Evolutionary conservation across 2,329 filamentous ascomycete species (phyloP), one percentile per base, ranked within the genome.

Genomic region (Fusarium begoniae): DNA sequence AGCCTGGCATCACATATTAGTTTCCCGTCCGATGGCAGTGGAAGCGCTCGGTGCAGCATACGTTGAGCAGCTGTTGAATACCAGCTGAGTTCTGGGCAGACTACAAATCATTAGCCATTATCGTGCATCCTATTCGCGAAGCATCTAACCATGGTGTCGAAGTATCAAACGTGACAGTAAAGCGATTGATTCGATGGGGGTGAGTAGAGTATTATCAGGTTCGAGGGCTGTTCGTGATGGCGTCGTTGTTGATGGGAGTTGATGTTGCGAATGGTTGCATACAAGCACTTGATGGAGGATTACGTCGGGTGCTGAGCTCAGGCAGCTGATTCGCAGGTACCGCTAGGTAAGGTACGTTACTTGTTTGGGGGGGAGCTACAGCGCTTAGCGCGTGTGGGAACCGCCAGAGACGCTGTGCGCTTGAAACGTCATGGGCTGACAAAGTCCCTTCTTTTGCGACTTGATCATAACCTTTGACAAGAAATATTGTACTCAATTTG

Each of bases 61-160:
- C 96, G 86, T 98, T 96, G 86, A 99, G 94, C 81, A 99, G 92
- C 82, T 96, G 98, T 87, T 98, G 96, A 83, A 99, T 99, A 85
- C 96, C 96, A 81, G 94, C 92, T 77, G 96, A 98, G 88, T 98
- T 98, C 87, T 98, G 96, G 82, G 96, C 96, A 83, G 96, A 96
- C 96, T 98, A 81, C 38, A 73, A 59, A 74, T 67, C 55, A 69
- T 79, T 73, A 80, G 78, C 75, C 67, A 75, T 78, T 62, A 60
- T 64, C 38, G 44, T 48, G 53, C 63, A 43, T 58, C 32, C 61
- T 57, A 45, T 10, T 55, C 45, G 57, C 48, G 58, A 59, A 28
- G 41, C 35, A 68, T 61, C 77, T 70, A 50, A 79, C 75, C 77
- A 78, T 78, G 66, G 59, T 73, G 69, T 53, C 51, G 56, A 38